These are phyloP conservation scores for Acanthamoeba royreba DNA, from an alignment of 208 protist species.

Conservation along the genomic window DNA sequence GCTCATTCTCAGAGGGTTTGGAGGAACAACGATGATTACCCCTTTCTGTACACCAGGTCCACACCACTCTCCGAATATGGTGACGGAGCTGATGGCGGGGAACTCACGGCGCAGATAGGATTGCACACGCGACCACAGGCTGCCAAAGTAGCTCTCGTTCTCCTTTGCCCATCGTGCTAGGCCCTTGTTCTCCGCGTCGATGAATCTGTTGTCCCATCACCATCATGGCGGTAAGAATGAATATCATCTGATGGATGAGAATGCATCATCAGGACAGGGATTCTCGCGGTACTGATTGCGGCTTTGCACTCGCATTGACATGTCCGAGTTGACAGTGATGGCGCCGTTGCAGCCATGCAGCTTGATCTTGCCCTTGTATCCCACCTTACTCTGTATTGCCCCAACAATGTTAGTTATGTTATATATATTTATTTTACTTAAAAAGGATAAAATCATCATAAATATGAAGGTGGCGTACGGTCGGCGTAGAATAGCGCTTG, in stretches of 20 bases:
- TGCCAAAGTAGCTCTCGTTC: neutral
- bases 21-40: too few species aligned
- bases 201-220: neutral
- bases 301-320: neutral
- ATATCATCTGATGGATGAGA: neutral
- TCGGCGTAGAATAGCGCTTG: too few species aligned
- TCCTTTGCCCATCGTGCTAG: neutral
- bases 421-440: neutral
- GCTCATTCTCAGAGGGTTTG: too few species aligned
- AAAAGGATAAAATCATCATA: neutral
- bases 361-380: conserved; percentile 1
- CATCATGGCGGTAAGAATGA: neutral
- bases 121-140: neutral
- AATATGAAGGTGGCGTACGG: too few species aligned
- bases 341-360: neutral
- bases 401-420: neutral
- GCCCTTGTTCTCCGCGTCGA: conserved; percentile 22
- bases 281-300: neutral
- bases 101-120: neutral
- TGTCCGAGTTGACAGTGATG: neutral
- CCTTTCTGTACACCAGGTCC: conserved; percentile 24
- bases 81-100: neutral
- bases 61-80: conserved; percentile 29
- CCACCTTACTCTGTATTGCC: neutral
- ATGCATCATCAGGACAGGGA: too few species aligned